Evolutionary conservation across 345 rosid species (phyloP), one percentile per base, ranked within the genome.

Genomic region (Anacardium occidentale): DNA sequence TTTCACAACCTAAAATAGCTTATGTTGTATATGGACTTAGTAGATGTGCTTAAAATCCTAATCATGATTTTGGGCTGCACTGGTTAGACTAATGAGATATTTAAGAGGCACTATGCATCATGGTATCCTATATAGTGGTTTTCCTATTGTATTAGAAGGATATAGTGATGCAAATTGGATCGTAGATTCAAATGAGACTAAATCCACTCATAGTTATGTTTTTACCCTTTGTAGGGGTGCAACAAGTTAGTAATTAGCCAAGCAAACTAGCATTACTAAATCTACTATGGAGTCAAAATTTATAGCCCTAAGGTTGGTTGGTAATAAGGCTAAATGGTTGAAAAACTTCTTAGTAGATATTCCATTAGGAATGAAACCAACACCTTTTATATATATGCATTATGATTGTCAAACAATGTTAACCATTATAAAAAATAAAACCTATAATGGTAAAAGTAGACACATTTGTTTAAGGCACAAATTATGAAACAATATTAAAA

Each of bases 81-180:
- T n/a, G n/a, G n/a, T n/a, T n/a, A n/a, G n/a, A n/a, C n/a, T n/a
- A n/a, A n/a, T n/a, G n/a, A n/a, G n/a, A n/a, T n/a, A n/a, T n/a
- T n/a, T n/a, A n/a, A n/a, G n/a, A n/a, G n/a, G n/a, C n/a, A n/a
- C n/a, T n/a, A n/a, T n/a, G n/a, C n/a, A n/a, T n/a, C n/a, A n/a
- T n/a, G n/a, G n/a, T n/a, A n/a, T n/a, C n/a, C n/a, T n/a, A n/a
- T 53, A 53, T 6, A 53, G 0, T 0, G 20, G 4, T 0, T 0
- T 0, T 7, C 24, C 24, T 7, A 9, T 3, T 14, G 24, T n/a
- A 18, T 22, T 1, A 0, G 12, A 58, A 58, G 0, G 62, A 14
- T 58, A 58, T 58, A 58, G 2, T 0, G 2, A 58, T 58, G 17
- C 2, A 22, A 58, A 58, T 58, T 22, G 0, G 2, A 58, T 3